Conservation (phyloP, 768 basidiomycete genomes). For the Hysterangium stoloniferum region DNA sequence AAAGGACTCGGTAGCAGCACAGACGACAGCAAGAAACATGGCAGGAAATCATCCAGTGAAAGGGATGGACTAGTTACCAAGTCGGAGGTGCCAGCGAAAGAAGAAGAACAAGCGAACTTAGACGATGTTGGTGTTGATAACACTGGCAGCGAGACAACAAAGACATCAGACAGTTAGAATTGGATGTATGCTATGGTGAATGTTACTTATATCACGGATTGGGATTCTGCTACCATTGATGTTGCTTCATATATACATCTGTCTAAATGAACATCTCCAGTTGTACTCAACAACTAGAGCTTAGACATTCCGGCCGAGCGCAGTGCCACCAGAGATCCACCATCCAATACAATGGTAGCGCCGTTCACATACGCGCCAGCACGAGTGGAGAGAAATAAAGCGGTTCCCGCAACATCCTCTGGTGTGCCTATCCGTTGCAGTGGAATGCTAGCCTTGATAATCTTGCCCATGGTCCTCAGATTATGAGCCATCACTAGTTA, state of each 20-base stretch:
- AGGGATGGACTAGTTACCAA: no score
- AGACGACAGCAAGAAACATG: constrained; percentile 9
- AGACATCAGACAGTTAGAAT: background rate
- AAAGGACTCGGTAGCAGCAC: constrained; percentile 45
- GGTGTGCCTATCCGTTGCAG: constrained; percentile 48
- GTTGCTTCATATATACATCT: no score
- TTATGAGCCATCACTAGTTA: constrained; percentile 48
- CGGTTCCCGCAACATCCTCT: constrained; percentile 58
- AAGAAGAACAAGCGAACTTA: background rate
- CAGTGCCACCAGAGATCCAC: constrained; percentile 39
- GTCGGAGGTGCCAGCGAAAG: background rate
- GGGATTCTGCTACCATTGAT: no score
- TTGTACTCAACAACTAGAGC: background rate
- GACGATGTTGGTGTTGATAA: background rate
- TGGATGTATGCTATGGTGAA: no score
- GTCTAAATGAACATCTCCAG: background rate
- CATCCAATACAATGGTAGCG: constrained; percentile 54
- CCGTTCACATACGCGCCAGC: constrained; percentile 60
- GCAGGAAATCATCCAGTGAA: background rate
- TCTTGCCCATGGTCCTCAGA: constrained; percentile 37
- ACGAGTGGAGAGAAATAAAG: constrained; percentile 51
- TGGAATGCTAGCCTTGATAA: constrained; percentile 38
- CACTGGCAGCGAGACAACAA: background rate
- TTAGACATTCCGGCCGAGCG: background rate
- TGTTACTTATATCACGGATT: no score